Percentiles rank a stretch among this genome's conserved stretches.
phyloP scores from a whole-genome alignment of 2,329 filamentous ascomycete species.

The Ciborinia camelliae region DNA sequence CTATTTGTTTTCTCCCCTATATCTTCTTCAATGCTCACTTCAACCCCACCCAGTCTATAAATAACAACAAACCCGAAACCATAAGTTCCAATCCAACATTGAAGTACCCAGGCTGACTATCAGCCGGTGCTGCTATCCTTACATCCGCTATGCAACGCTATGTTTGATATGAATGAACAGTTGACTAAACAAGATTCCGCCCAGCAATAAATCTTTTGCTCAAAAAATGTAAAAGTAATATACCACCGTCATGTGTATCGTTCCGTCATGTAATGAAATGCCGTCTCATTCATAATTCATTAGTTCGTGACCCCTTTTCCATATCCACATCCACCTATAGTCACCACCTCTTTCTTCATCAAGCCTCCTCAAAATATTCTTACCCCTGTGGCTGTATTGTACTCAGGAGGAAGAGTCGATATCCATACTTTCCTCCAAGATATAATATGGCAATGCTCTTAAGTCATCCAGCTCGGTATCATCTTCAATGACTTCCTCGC shows the following conservation, averaged over 20 bases:
- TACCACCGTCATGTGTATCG: conserved; percentile 2
- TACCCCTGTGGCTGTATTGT: conserved; percentile 1
- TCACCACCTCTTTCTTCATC: conserved; percentile 13
- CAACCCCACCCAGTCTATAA: background rate
- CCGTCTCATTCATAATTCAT: conserved; percentile 14
- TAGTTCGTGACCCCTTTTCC: background rate
- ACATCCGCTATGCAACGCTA: conserved; percentile 13
- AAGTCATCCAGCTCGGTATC: conserved; percentile 26
- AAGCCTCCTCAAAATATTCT: conserved; percentile 21
- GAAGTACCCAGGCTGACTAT: background rate
- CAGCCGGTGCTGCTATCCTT: background rate
- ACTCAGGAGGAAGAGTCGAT: conserved; percentile 27
- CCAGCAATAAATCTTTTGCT: background rate
- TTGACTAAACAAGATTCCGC: background rate
- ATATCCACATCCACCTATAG: conserved; percentile 15
- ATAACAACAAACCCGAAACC: background rate
- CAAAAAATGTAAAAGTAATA: background rate
- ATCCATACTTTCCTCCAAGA: conserved; percentile 33
- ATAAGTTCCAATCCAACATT: background rate
- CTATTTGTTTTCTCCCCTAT: conserved; percentile 1
- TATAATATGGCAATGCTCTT: conserved; percentile 32
- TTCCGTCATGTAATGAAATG: background rate
- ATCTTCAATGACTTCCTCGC: conserved; percentile 35
- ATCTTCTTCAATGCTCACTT: background rate
- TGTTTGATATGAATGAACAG: background rate